Evolutionary conservation across 2,329 filamentous ascomycete genomes (phyloP).

Genomic region (Verticillium isaacii): DNA sequence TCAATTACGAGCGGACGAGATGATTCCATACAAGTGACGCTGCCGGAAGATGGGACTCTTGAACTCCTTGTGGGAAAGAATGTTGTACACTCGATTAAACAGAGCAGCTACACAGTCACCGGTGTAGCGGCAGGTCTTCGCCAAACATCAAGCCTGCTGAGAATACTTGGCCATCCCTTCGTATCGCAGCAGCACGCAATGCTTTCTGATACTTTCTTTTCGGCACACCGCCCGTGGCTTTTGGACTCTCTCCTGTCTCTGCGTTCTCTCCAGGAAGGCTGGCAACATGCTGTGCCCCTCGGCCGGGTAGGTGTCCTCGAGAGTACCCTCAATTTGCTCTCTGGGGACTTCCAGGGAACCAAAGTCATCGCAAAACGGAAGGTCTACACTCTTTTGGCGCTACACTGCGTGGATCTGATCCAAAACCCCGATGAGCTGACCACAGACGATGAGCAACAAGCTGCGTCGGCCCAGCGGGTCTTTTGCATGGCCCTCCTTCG

Average conservation of each 20-base stretch:
- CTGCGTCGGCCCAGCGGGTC: slow-evolving; percentile 21
- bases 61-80: slow-evolving; percentile 25
- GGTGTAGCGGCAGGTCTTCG: slow-evolving; percentile 37
- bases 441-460: slow-evolving; percentile 18
- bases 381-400: slow-evolving; percentile 29
- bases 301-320: background rate
- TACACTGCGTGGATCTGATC: slow-evolving; percentile 37
- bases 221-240: slow-evolving; percentile 41
- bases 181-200: slow-evolving; percentile 26
- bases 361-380: slow-evolving; percentile 24
- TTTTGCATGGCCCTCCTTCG: slow-evolving; percentile 33
- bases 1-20: slow-evolving; percentile 21
- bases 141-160: slow-evolving; percentile 39
- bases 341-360: background rate
- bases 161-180: slow-evolving; percentile 36
- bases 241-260: slow-evolving; percentile 43
- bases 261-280: slow-evolving; percentile 31
- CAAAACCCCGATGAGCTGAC: slow-evolving; percentile 24
- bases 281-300: slow-evolving; percentile 20
- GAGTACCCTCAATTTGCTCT: background rate
- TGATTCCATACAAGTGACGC: slow-evolving; percentile 19
- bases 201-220: slow-evolving; percentile 24
- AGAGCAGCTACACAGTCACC: slow-evolving; percentile 33
- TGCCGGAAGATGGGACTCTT: slow-evolving; percentile 35
- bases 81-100: slow-evolving; percentile 17